A percentile compares a stretch with the other conserved stretches of the same genome.
These are phyloP conservation scores for Saccharum spontaneum DNA, from an alignment of 176 grass and related monocot genomes.

Conservation along the genomic window DNA sequence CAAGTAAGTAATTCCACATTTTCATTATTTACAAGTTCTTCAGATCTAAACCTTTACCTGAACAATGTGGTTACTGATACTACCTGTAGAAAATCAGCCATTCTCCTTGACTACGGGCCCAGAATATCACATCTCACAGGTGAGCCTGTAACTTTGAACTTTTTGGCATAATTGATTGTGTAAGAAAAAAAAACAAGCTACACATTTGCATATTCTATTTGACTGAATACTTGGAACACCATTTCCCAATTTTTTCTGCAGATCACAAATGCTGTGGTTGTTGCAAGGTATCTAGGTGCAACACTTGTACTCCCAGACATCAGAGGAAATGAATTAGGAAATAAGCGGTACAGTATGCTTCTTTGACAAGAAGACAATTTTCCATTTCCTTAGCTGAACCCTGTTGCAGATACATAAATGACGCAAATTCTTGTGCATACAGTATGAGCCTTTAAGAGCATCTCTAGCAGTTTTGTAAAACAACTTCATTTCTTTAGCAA, in stretches of 20 bases:
- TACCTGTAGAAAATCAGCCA: conserved; percentile 39
- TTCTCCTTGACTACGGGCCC: conserved; percentile 71
- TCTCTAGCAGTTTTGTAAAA: too few relatives aligned
- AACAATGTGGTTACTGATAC: conserved; percentile 13
- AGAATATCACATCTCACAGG: conserved; percentile 84
- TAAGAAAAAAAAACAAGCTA: not conserved
- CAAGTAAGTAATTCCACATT: conserved; percentile 48
- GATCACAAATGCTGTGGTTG: conserved; percentile 88
- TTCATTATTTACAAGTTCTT: not conserved
- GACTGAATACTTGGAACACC: not conserved
- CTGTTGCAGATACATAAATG: too few relatives aligned
- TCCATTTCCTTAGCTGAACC: too few relatives aligned
- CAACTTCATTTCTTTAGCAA: too few relatives aligned
- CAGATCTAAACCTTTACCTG: conserved; percentile 6
- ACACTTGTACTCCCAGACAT: conserved; percentile 84
- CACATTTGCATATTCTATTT: not conserved
- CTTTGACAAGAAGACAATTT: too few relatives aligned
- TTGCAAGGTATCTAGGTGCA: conserved; percentile 80
- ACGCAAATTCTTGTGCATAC: too few relatives aligned
- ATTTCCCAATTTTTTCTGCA: conserved; percentile 33
- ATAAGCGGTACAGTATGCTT: conserved; percentile 44
- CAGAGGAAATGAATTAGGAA: conserved; percentile 78
- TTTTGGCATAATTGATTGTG: not conserved
- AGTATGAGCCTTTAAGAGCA: too few relatives aligned
- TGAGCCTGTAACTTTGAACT: conserved; percentile 10